phyloP scores from a whole-genome alignment of 2,329 filamentous ascomycete genomes.

The Alternaria gaisen region DNA sequence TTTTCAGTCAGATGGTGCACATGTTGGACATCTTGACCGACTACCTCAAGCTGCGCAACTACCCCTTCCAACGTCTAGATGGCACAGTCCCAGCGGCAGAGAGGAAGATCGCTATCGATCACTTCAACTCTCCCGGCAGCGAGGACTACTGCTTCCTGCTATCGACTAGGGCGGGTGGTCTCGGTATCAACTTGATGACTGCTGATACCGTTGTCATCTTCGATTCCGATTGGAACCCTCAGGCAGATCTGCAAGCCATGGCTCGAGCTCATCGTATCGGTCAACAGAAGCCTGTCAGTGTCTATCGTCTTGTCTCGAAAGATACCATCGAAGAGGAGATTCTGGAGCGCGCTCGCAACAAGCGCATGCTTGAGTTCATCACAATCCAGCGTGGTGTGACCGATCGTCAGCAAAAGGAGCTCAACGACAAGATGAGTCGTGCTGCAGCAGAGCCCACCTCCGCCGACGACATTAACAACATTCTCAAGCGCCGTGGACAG shows the following conservation, averaged over 20 bases:
- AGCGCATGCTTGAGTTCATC: conserved; percentile 95
- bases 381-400: conserved; percentile 97
- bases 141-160: conserved; percentile 96
- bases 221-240: conserved; percentile 98
- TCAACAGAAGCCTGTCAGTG: conserved; percentile 93
- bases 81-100: conserved; percentile 91
- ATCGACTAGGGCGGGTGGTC: conserved; percentile 91
- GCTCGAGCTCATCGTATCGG: conserved; percentile 97
- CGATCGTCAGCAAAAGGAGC: conserved; percentile 86
- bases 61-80: conserved; percentile 93
- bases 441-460: conserved; percentile 81
- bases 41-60: conserved; percentile 91
- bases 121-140: conserved; percentile 97
- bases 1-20: conserved; percentile 99
- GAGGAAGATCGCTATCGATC: conserved; percentile 92
- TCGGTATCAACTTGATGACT: conserved; percentile 99
- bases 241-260: conserved; percentile 98
- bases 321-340: conserved; percentile 99
- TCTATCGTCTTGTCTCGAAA: conserved; percentile 95
- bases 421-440: conserved; percentile 73
- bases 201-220: conserved; percentile 98
- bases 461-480: conserved; percentile 93
- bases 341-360: conserved; percentile 93
- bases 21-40: conserved; percentile 97
- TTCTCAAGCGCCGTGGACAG: conserved; percentile 96